Percentiles rank a stretch among this genome's conserved stretches.
phyloP scores from a whole-genome alignment of 2,329 filamentous ascomycete species.

The Cercospora sp. region DNA sequence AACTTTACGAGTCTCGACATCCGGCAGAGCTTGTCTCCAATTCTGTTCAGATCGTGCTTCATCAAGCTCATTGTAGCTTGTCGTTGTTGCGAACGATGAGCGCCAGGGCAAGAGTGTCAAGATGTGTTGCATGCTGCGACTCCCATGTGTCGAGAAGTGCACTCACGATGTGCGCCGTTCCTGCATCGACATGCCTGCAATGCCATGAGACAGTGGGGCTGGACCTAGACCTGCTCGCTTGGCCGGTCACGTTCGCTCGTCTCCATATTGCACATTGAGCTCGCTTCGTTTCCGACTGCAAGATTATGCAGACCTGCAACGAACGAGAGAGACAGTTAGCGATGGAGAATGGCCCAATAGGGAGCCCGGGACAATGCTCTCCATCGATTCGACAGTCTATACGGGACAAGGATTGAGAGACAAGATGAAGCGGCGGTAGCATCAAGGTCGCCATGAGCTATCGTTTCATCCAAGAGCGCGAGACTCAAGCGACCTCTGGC shows the following conservation, averaged over 20 bases:
- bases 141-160: not conserved
- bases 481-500: not conserved
- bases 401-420: not conserved
- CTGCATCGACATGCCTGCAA: constrained; percentile 9
- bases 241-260: not conserved
- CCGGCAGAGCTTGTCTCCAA: not conserved
- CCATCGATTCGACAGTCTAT: not conserved
- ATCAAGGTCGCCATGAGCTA: not conserved
- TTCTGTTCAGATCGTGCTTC: not conserved
- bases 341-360: not conserved
- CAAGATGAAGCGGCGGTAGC: not conserved
- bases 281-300: not conserved
- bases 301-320: not conserved
- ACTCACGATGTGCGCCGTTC: not conserved
- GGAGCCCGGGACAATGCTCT: not conserved
- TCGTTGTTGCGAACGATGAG: not conserved
- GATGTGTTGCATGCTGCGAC: not conserved
- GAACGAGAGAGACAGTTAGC: not conserved
- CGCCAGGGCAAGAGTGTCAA: not conserved
- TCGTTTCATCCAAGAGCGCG: not conserved
- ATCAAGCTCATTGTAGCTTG: not conserved
- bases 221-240: not conserved
- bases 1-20: constrained; percentile 1
- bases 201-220: constrained; percentile 9
- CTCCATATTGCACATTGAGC: not conserved